Conservation (phyloP, 352 stramenopile species). For the Phytophthora sp. region DNA sequence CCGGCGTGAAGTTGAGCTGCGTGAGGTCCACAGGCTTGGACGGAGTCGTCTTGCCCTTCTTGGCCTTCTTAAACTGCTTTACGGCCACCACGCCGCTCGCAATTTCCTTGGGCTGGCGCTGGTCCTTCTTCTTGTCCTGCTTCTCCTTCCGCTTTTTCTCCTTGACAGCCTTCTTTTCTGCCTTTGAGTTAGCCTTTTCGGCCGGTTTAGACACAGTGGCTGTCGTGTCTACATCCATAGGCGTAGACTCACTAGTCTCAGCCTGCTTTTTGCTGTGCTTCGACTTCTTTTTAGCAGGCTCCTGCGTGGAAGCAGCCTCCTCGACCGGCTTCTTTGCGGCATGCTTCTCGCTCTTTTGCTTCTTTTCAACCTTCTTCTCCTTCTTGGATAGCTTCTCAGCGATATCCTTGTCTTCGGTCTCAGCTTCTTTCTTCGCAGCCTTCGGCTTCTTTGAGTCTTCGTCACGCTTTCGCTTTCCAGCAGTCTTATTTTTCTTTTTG, state of each 20-base stretch:
- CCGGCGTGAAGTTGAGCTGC: constrained; percentile 65
- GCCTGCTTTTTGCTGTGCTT: constrained; percentile 29
- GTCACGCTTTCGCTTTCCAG: constrained; percentile 34
- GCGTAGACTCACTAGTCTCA: background rate
- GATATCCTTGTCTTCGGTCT: background rate
- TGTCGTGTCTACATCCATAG: constrained; percentile 30
- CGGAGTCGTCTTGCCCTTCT: constrained; percentile 40
- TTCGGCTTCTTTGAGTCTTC: constrained; percentile 22
- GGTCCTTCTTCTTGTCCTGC: constrained; percentile 47
- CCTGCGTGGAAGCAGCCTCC: constrained; percentile 5
- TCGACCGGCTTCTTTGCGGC: constrained; percentile 4
- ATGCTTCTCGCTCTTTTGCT: constrained; percentile 28
- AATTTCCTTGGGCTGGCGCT: constrained; percentile 64
- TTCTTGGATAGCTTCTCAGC: constrained; percentile 26
- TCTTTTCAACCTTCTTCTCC: constrained; percentile 40
- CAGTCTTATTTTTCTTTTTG: constrained; percentile 35
- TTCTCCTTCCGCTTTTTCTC: constrained; percentile 38
- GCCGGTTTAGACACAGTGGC: constrained; percentile 14
- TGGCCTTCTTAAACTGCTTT: constrained; percentile 81
- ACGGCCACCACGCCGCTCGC: constrained; percentile 78
- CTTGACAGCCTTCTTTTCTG: constrained; percentile 35
- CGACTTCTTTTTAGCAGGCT: constrained; percentile 28
- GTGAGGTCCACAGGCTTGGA: constrained; percentile 53
- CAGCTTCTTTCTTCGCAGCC: constrained; percentile 3
- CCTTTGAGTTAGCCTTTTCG: constrained; percentile 17